phyloP scores from a whole-genome alignment of 2,329 filamentous ascomycete species.

The Colletotrichum melonis region DNA sequence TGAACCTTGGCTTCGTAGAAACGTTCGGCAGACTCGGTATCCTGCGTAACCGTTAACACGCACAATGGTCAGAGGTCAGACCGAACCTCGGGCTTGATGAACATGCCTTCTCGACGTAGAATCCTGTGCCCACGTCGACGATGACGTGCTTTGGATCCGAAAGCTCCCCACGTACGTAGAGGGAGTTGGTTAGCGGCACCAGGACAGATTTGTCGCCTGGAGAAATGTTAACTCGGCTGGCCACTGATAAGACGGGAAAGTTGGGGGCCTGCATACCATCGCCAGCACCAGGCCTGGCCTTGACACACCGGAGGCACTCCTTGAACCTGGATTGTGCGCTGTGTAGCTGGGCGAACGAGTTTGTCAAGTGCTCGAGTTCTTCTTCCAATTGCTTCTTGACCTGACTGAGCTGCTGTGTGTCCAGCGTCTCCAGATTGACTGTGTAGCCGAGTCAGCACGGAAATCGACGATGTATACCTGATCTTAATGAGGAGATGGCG shows the following conservation, averaged over 20 bases:
- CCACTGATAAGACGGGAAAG: background rate
- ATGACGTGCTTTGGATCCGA: conserved; percentile 81
- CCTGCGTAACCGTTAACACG: background rate
- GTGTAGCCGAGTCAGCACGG: conserved; percentile 10
- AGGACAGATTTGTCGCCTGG: conserved; percentile 68
- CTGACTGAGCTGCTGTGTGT: conserved; percentile 84
- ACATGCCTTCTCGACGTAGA: conserved; percentile 89
- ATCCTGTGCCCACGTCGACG: conserved; percentile 94
- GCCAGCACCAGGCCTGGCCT: conserved; percentile 49
- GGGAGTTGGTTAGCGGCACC: conserved; percentile 92
- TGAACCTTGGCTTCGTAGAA: conserved; percentile 69
- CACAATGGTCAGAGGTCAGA: background rate
- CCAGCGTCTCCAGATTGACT: conserved; percentile 80
- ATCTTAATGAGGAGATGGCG: background rate
- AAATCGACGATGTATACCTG: too few relatives aligned
- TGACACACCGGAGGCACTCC: conserved; percentile 86
- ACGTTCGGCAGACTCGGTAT: conserved; percentile 61
- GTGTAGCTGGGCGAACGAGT: conserved; percentile 89
- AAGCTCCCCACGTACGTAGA: conserved; percentile 90
- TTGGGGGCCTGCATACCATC: conserved; percentile 42
- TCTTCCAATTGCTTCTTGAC: conserved; percentile 97
- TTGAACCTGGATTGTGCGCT: conserved; percentile 91
- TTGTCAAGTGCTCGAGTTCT: conserved; percentile 93
- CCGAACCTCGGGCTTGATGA: conserved; percentile 19
- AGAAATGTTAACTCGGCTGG: background rate